Conservation (phyloP, 1,139 yeast genomes). For the Taphrina pruni region DNA sequence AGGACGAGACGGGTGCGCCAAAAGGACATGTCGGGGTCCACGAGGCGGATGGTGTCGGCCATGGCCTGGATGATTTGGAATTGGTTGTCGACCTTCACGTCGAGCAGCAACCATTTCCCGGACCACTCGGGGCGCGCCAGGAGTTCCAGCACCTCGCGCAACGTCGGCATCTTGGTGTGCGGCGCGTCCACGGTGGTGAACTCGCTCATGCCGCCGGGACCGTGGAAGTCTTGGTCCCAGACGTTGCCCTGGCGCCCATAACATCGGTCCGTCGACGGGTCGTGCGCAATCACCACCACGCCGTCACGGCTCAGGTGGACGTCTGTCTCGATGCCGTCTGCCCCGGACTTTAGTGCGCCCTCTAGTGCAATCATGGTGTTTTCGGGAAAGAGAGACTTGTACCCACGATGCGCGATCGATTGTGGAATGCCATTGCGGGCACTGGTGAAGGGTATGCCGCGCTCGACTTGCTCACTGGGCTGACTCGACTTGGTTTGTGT, state of each 20-base stretch:
- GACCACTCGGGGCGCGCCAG: conserved; percentile 55
- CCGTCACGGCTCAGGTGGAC: conserved; percentile 78
- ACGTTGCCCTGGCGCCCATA: conserved; percentile 56
- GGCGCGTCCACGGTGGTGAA: conserved; percentile 61
- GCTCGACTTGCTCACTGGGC: background rate
- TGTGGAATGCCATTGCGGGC: conserved; percentile 26
- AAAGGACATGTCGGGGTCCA: conserved; percentile 60
- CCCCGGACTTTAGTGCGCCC: conserved; percentile 72
- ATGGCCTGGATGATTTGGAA: conserved; percentile 63
- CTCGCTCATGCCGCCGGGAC: conserved; percentile 52
- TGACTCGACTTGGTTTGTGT: background rate
- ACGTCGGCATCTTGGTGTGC: conserved; percentile 64
- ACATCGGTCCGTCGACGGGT: conserved; percentile 64
- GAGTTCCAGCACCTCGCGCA: conserved; percentile 67
- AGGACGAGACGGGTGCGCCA: conserved; percentile 75
- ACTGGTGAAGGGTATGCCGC: conserved; percentile 13
- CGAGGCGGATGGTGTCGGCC: conserved; percentile 58
- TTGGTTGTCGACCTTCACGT: conserved; percentile 75
- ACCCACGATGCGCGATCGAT: conserved; percentile 49
- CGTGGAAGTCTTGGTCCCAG: conserved; percentile 32
- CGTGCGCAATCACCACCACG: conserved; percentile 77
- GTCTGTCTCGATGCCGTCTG: conserved; percentile 79
- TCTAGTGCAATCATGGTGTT: conserved; percentile 77
- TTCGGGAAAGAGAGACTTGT: conserved; percentile 71
- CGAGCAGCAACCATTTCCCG: conserved; percentile 68